Conservation (phyloP, 2,329 filamentous ascomycete genomes). For the Verticillium klebahnii region DNA sequence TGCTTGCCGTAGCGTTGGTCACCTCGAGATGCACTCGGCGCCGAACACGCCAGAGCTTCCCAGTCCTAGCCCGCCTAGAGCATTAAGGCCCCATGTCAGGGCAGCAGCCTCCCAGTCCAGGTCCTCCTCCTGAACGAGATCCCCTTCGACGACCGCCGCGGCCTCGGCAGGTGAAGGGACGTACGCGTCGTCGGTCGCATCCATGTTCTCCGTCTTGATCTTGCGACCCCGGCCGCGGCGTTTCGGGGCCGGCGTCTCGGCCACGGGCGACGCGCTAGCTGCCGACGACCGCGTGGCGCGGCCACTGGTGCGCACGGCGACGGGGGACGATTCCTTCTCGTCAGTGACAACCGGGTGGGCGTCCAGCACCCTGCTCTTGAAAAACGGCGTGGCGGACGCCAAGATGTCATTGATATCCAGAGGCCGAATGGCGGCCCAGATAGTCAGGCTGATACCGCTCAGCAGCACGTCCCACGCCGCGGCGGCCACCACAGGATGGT, state of each 20-base stretch:
- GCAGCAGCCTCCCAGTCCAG: conserved; percentile 43
- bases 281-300: neutral
- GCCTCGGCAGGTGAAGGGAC: conserved; percentile 26
- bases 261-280: neutral
- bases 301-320: conserved; percentile 1
- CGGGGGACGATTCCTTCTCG: neutral
- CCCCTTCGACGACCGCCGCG: conserved; percentile 30
- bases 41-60: conserved; percentile 42
- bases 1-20: conserved; percentile 5
- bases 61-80: conserved; percentile 37
- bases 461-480: conserved; percentile 56
- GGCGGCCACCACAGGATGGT: conserved; percentile 53
- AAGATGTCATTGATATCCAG: conserved; percentile 47
- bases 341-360: neutral
- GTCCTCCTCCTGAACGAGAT: conserved; percentile 32
- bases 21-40: conserved; percentile 38
- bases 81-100: conserved; percentile 40
- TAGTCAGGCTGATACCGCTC: conserved; percentile 45
- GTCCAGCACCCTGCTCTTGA: conserved; percentile 8
- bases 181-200: conserved; percentile 29
- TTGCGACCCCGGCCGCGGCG: conserved; percentile 20
- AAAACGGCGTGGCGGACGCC: conserved; percentile 26
- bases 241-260: conserved; percentile 8
- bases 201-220: conserved; percentile 17
- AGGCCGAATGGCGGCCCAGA: conserved; percentile 53